Evolutionary conservation across 495 filamentous ascomycete genomes (phyloP), one percentile per base, ranked within the genome.

Genomic region (Penicillium arizonense): DNA sequence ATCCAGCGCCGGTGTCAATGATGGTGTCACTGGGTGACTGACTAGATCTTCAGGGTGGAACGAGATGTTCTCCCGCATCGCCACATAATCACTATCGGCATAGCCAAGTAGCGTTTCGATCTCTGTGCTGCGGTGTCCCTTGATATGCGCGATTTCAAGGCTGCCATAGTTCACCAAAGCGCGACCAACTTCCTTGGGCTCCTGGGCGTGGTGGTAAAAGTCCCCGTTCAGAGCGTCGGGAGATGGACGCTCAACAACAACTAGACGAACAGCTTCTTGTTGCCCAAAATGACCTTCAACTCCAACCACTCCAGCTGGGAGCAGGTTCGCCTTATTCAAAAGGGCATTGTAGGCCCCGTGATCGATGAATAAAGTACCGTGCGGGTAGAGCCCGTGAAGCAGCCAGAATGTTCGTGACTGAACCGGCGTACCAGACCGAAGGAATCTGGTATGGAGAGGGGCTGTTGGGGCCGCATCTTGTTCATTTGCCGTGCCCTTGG

Each of bases 391-490:
- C 23, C 94, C 94, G 63, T 98, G 88, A 0, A 97, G 84, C 43
- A 98, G 83, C 94, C 95, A 97, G 78, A 98, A 97, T 58, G 91
- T 89, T 41, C 91, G 87, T 59, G 96, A 94, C 36, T 90, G 85
- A 23, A 98, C 91, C 0, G 93, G 90, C 21, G 88, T 82, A 1
- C 82, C 78, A n/a, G 89, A 90, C 4, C 91, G 90, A 13, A 96
- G 79, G 72, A 98, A 98, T 47, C 94, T 85, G 12, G 94, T 98
- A 59, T 98, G 94, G 0, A 96, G 76, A 1, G 92, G 92, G 12
- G 79, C 40, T 43, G 28, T 30, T 2, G 58, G 58, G 4, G 55
- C 8, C 23, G 52, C 50, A 28, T 41, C 48, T 58, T 30, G 30
- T 2, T 70, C 50, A 30, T 53, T 47, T 23, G 56, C 51, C 13